Evolutionary conservation across 2,329 filamentous ascomycete species (phyloP).

Genomic region (Escovopsis weberi): DNA sequence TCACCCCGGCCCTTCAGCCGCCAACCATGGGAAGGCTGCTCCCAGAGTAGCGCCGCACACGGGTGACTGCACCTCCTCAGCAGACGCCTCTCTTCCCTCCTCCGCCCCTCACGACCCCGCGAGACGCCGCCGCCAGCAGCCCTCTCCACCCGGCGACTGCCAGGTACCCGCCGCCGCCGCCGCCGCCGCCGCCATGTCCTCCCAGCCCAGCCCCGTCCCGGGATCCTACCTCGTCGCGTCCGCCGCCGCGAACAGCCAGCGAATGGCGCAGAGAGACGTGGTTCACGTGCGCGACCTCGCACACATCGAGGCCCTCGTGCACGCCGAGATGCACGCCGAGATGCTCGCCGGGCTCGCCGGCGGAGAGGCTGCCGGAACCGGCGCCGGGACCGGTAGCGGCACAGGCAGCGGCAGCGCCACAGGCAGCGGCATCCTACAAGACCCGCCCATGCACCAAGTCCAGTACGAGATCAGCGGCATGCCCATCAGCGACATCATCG

Average conservation of each 20-base stretch:
- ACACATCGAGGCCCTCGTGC: slow-evolving; percentile 81
- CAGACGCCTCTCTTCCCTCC: slow-evolving; percentile 6
- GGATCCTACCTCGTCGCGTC: slow-evolving; percentile 6
- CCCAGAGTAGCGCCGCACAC: slow-evolving; percentile 36
- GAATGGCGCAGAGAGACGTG: slow-evolving; percentile 28
- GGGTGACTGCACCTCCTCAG: slow-evolving; percentile 16
- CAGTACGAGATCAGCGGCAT: slow-evolving; percentile 94
- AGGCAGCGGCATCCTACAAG: slow-evolving; percentile 34
- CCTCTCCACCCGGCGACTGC: slow-evolving; percentile 21
- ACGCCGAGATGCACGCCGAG: slow-evolving; percentile 56
- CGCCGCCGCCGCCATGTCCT: slow-evolving; percentile 14
- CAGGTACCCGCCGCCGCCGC: slow-evolving; percentile 6
- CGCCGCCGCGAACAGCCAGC: slow-evolving; percentile 7
- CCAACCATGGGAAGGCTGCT: slow-evolving; percentile 27
- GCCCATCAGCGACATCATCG: slow-evolving; percentile 94
- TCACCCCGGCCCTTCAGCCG: slow-evolving; percentile 20
- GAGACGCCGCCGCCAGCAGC: slow-evolving; percentile 17
- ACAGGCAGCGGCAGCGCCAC: slow-evolving; percentile 5
- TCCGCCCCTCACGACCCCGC: slow-evolving; percentile 5
- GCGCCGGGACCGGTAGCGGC: no score
- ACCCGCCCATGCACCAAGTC: slow-evolving; percentile 37
- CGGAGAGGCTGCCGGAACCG: background rate
- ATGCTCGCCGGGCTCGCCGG: no score
- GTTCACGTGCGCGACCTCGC: slow-evolving; percentile 79
- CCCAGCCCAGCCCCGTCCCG: slow-evolving; percentile 17